phyloP scores from a whole-genome alignment of 495 filamentous ascomycete genomes.

The Xylaria sp. region DNA sequence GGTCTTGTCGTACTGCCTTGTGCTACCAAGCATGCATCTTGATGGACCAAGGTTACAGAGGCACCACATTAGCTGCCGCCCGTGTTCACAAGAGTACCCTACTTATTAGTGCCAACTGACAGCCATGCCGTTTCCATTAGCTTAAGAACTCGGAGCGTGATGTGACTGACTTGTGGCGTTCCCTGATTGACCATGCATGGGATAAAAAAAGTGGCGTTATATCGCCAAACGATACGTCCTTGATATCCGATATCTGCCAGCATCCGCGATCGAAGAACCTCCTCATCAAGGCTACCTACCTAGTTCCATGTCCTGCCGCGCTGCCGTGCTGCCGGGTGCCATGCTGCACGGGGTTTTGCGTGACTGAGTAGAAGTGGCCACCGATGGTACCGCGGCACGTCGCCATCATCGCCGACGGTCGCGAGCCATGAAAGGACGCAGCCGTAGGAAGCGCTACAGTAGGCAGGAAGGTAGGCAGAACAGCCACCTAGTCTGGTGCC shows the following conservation, averaged over 20 bases:
- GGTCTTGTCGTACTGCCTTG: conserved; percentile 4
- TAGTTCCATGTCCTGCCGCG: background rate
- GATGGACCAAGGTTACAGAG: conserved; percentile 8
- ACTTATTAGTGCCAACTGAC: background rate
- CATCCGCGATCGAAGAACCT: background rate
- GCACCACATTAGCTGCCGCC: conserved; percentile 19
- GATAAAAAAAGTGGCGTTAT: background rate
- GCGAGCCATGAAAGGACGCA: conserved; percentile 7
- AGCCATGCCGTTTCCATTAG: background rate
- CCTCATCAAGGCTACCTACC: background rate
- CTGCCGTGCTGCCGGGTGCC: background rate
- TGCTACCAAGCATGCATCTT: background rate
- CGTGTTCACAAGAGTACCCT: conserved; percentile 9
- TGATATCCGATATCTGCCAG: background rate
- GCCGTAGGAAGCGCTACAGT: background rate
- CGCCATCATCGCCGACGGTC: background rate
- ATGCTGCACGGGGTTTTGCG: conserved; percentile 7
- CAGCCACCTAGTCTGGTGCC: background rate
- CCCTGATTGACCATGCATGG: conserved; percentile 12
- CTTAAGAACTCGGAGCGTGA: conserved; percentile 1
- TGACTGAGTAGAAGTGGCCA: background rate
- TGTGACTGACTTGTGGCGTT: conserved; percentile 16
- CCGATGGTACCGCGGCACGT: conserved; percentile 9
- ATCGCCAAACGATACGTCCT: background rate
- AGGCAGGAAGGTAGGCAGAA: background rate